Evolutionary conservation across 805 yeast species (phyloP), one percentile per base, ranked within the genome.

Genomic region (Lachancea quebecensis): DNA sequence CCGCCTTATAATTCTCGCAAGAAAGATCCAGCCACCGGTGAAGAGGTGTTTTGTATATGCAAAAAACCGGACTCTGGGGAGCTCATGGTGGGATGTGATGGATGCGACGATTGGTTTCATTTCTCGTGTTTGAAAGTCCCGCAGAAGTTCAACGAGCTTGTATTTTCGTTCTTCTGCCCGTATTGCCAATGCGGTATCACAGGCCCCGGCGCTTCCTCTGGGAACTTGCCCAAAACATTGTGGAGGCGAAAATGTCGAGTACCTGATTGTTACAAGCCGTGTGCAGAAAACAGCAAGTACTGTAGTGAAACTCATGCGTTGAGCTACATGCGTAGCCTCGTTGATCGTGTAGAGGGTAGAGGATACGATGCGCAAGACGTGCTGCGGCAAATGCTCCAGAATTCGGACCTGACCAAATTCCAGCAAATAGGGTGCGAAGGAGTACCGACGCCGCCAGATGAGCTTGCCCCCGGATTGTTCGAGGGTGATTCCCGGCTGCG

Each of bases 71-170:
- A 90, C 56, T 72, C 74, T 48, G 93, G 90, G 1, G 81, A 78
- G 47, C 67, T 89, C 59, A 90, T 90, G 97, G 84, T 90, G n/a
- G 87, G 85, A 0, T 89, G 97, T 60, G 96, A 89, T 60, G 90
- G 87, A 5, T 90, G 97, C 65, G 96, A 88, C 57, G 96, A 87
- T 47, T 90, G 97, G 97, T 90, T 74, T 59, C 97, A 90, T 64
- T 86, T 89, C 63, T 68, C 67, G 38, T 90, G 97, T 60, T 77
- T 89, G 73, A 73, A 72, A 42, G 59, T 88, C 32, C 72, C 79
- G 42, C 60, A 59, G 8, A 64, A 69, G 44, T 74, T 73, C 55
- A 72, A 76, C 46, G 70, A 73, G 34, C 67, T 88, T 41, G 80
- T 88, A 10, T 71, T 75, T 39, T 74, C 75, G 44, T 89, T 75